Evolutionary conservation across 1,284 basidiomycete genomes (phyloP).

Genomic region (Pseudozyma thailandica): DNA sequence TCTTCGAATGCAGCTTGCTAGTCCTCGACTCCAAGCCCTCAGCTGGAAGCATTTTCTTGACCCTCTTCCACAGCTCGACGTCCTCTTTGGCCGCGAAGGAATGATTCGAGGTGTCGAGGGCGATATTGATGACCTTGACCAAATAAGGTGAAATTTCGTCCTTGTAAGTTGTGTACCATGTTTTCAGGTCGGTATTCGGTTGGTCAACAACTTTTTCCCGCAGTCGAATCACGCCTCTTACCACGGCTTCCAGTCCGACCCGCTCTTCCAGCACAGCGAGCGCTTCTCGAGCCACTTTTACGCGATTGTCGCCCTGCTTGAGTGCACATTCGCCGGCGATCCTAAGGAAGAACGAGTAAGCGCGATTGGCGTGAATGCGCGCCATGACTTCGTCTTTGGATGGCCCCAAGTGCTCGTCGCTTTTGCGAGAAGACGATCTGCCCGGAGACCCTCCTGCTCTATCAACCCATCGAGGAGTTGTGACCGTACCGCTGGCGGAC

Average conservation of each 20-base stretch:
- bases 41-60: conserved; percentile 19
- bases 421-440: neutral
- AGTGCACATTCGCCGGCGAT: conserved; percentile 11
- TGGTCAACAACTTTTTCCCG: neutral
- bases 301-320: neutral
- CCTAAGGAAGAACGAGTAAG: conserved; percentile 11
- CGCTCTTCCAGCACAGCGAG: conserved; percentile 16
- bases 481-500: neutral
- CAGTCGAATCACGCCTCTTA: neutral
- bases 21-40: neutral
- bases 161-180: conserved; percentile 13
- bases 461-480: neutral
- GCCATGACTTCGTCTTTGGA: neutral
- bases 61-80: conserved; percentile 36
- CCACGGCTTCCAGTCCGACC: conserved; percentile 16
- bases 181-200: conserved; percentile 20
- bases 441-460: neutral
- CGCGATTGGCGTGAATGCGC: conserved; percentile 12
- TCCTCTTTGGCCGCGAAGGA: conserved; percentile 31
- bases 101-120: conserved; percentile 28
- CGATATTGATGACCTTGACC: conserved; percentile 7
- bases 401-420: neutral
- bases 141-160: neutral
- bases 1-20: neutral
- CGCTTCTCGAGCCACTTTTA: conserved; percentile 28